phyloP scores from a whole-genome alignment of 2,329 filamentous ascomycete genomes.

The Penicillium brasilianum region DNA sequence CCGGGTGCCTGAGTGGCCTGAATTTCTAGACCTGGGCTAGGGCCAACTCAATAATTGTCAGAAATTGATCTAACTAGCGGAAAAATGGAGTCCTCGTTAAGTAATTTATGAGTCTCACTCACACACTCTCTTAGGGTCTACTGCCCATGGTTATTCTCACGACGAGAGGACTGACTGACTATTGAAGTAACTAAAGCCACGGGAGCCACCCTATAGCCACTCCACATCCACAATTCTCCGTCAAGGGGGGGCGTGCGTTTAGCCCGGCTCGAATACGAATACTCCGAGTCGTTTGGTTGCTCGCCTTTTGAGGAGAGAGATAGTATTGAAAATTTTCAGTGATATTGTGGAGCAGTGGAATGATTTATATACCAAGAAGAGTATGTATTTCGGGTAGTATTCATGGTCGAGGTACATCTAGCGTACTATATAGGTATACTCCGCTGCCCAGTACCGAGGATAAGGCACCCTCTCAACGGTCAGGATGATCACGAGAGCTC shows the following conservation, averaged over 20 bases:
- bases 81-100: no score
- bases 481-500: background rate
- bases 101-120: no score
- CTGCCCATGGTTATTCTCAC: background rate
- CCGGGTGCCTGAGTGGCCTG: constrained; percentile 8
- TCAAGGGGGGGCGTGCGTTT: background rate
- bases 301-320: background rate
- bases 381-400: background rate
- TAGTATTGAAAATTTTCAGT: no score
- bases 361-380: no score
- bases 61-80: no score
- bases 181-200: constrained; percentile 3
- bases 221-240: background rate
- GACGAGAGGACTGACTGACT: background rate
- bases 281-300: background rate
- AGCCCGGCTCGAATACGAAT: background rate
- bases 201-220: constrained; percentile 4
- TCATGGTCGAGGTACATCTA: background rate
- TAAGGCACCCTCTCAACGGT: background rate
- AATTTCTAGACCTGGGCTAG: background rate
- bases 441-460: background rate
- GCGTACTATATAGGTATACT: background rate
- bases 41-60: no score
- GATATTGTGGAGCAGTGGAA: no score
- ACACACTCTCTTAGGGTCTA: no score